phyloP scores from a whole-genome alignment of 345 rosid genomes.

The Euphorbia lathyris region DNA sequence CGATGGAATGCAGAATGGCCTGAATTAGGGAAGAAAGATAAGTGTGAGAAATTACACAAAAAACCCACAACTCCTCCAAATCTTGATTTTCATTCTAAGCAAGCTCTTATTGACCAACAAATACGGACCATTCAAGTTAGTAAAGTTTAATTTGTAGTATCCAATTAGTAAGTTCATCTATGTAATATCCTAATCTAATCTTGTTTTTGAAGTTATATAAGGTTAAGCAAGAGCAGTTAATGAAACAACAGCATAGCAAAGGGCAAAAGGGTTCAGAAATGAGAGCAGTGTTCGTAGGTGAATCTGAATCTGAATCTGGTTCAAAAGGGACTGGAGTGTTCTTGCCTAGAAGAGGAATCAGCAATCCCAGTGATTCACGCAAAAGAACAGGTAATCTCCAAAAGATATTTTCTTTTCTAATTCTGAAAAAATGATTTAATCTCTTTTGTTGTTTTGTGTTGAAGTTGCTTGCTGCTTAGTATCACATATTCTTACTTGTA shows the following conservation, averaged over 20 bases:
- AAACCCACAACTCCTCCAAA: slow-evolving; percentile 1
- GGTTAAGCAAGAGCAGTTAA: slow-evolving; percentile 42
- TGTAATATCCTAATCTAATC: not conserved
- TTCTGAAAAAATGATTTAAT: not conserved
- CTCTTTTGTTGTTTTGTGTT: slow-evolving; percentile 3
- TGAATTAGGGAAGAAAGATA: slow-evolving; percentile 24
- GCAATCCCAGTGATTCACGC: slow-evolving; percentile 42
- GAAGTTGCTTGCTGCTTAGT: slow-evolving; percentile 12
- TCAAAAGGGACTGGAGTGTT: slow-evolving; percentile 80
- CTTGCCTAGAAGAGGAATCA: slow-evolving; percentile 54
- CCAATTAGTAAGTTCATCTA: not conserved
- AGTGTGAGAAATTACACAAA: slow-evolving; percentile 35
- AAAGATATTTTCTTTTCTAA: not conserved
- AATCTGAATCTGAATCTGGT: slow-evolving; percentile 45
- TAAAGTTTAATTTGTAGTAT: not conserved
- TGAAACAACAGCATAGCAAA: slow-evolving; percentile 29
- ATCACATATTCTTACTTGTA: not conserved
- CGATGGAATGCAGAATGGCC: slow-evolving; percentile 37
- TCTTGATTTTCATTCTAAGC: slow-evolving; percentile 40
- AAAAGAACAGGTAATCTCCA: slow-evolving; percentile 45
- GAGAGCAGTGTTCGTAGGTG: slow-evolving; percentile 63
- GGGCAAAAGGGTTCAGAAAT: slow-evolving; percentile 42
- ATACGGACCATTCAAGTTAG: slow-evolving; percentile 53
- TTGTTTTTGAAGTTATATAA: slow-evolving; percentile 29
- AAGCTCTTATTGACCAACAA: slow-evolving; percentile 57